phyloP scores from a whole-genome alignment of 192 early-diverging fungal genomes.

The Helicostylum pulchrum region DNA sequence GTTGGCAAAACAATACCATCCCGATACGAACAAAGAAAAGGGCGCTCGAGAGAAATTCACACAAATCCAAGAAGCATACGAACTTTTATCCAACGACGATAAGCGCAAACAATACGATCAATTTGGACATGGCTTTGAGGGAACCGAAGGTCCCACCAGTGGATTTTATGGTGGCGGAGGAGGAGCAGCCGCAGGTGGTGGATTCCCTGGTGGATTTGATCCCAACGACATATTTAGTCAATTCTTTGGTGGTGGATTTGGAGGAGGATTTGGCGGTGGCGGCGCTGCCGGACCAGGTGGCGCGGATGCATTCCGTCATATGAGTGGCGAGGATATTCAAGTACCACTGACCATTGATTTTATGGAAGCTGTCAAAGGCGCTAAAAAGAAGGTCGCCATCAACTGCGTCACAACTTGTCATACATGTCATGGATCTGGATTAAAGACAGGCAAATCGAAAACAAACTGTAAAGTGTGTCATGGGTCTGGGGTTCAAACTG shows the following conservation, averaged over 20 bases:
- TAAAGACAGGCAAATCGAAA: slow-evolving; percentile 72
- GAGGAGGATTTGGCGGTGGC: slow-evolving; percentile 36
- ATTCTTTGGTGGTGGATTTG: slow-evolving; percentile 36
- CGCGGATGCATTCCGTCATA: slow-evolving; percentile 19
- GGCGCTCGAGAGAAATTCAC: slow-evolving; percentile 93
- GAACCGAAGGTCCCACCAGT: slow-evolving; percentile 41
- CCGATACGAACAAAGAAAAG: slow-evolving; percentile 93
- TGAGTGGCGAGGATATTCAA: slow-evolving; percentile 64
- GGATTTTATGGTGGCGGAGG: slow-evolving; percentile 28
- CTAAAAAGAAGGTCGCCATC: slow-evolving; percentile 63
- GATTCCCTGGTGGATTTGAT: slow-evolving; percentile 59
- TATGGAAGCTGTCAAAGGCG: slow-evolving; percentile 88
- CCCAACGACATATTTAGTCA: slow-evolving; percentile 35
- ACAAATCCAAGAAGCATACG: slow-evolving; percentile 96
- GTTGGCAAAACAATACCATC: slow-evolving; percentile 96
- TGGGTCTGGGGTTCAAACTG: slow-evolving; percentile 81
- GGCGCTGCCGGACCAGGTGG: slow-evolving; percentile 29
- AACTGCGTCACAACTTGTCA: slow-evolving; percentile 68
- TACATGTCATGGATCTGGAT: slow-evolving; percentile 77
- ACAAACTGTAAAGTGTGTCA: slow-evolving; percentile 72
- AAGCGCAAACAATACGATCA: slow-evolving; percentile 92
- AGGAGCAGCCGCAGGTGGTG: not conserved
- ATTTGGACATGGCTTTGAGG: slow-evolving; percentile 62
- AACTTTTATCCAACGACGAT: slow-evolving; percentile 86
- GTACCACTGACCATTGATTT: slow-evolving; percentile 68